A percentile compares a stretch with the other conserved stretches of the same genome.
These are phyloP conservation scores for Aspergillus sp. DNA, from an alignment of 2,329 filamentous ascomycete species.

Conservation along the genomic window DNA sequence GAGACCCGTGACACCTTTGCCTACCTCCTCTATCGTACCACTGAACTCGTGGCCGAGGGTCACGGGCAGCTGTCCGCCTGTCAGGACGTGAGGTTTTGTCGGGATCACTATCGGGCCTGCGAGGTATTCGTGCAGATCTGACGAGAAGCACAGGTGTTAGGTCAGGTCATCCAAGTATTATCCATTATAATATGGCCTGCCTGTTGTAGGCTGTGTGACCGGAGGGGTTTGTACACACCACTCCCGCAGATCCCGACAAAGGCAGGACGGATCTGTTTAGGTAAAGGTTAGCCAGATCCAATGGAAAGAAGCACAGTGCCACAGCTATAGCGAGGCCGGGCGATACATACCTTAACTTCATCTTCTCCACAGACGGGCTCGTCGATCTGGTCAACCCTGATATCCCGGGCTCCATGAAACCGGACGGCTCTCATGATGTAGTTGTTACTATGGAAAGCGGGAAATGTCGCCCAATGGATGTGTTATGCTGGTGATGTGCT, in stretches of 20 bases:
- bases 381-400: conserved; percentile 36
- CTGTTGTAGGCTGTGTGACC: neutral
- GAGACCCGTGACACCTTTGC: conserved; percentile 48
- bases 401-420: conserved; percentile 36
- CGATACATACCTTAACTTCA: conserved; percentile 45
- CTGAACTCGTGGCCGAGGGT: conserved; percentile 67
- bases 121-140: conserved; percentile 55
- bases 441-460: neutral
- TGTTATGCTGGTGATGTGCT: neutral
- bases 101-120: conserved; percentile 52
- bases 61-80: conserved; percentile 57
- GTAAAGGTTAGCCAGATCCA: neutral
- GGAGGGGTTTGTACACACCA: conserved; percentile 16
- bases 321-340: neutral
- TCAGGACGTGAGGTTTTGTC: conserved; percentile 55
- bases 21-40: conserved; percentile 61
- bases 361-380: conserved; percentile 46
- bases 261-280: conserved; percentile 27
- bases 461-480: neutral
- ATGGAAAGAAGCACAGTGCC: neutral
- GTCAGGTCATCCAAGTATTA: neutral
- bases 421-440: conserved; percentile 36
- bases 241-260: conserved; percentile 39
- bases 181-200: no score
- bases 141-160: neutral